Conservation (phyloP, 768 basidiomycete species). For the Russula sp. region DNA sequence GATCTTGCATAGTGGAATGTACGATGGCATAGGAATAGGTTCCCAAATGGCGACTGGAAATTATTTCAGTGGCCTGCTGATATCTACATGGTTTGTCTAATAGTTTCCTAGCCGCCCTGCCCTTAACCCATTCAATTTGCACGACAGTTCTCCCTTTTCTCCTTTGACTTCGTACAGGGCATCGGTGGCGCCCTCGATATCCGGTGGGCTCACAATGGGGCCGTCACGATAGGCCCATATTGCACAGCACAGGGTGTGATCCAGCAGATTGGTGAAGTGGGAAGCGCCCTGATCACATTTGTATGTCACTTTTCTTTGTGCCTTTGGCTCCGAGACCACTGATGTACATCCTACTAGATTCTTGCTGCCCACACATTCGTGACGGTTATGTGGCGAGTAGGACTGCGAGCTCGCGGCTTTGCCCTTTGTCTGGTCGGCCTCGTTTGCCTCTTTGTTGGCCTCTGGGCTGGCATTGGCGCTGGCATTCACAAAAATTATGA, state of each 20-base stretch:
- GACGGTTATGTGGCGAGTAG: slow-evolving; percentile 31
- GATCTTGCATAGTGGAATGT: slow-evolving; percentile 7
- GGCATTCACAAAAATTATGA: slow-evolving; percentile 23
- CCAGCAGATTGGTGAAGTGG: slow-evolving; percentile 37
- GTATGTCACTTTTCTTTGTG: slow-evolving; percentile 23
- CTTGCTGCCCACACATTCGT: slow-evolving; percentile 37
- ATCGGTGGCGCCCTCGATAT: slow-evolving; percentile 33
- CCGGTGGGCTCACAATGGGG: slow-evolving; percentile 29
- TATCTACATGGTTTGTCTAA: slow-evolving; percentile 32
- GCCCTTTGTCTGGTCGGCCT: slow-evolving; percentile 20
- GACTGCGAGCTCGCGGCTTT: slow-evolving; percentile 24
- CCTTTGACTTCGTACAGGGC: slow-evolving; percentile 33
- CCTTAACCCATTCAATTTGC: slow-evolving; percentile 19
- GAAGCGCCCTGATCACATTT: slow-evolving; percentile 35
- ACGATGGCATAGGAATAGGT: not conserved
- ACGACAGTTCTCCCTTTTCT: slow-evolving; percentile 23
- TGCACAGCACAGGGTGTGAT: slow-evolving; percentile 35
- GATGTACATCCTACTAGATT: slow-evolving; percentile 25
- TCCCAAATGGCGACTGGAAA: slow-evolving; percentile 4
- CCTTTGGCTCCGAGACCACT: not conserved
- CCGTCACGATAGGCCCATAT: slow-evolving; percentile 29
- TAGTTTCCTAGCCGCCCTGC: too few species aligned
- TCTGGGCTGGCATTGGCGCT: slow-evolving; percentile 34
- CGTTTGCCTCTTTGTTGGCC: slow-evolving; percentile 21
- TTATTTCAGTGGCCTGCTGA: slow-evolving; percentile 34